Evolutionary conservation across 208 protist species (phyloP), one percentile per base, ranked within the genome.

Genomic region (Trypanosoma melophagium): DNA sequence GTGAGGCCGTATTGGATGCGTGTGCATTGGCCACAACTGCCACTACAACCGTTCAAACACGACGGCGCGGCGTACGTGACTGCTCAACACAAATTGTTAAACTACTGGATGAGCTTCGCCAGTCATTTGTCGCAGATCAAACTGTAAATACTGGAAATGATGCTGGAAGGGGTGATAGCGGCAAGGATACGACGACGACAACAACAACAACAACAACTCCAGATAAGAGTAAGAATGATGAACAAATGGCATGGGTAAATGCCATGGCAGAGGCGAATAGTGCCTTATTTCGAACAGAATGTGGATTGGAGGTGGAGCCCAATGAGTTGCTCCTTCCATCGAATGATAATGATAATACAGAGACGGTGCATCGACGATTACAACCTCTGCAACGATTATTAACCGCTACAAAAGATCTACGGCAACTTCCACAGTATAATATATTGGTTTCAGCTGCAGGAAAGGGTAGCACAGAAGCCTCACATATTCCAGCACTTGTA

Each of bases 401-500:
- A 16, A 45, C 71, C n/a, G 49, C 61, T 19, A 25, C 51, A 13
- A 60, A 65, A 4, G 67, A 68, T 3, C 1, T 67, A 16, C 73
- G 25, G 1, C 17, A 62, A 14, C 31, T 57, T 3, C 64, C 22
- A 19, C 54, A 41, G 38, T 60, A 68, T 25, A 61, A 60, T 45
- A 16, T 68, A 42, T 41, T 63, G 19, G 50, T 65, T 16, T 57
- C 56, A 12, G 38, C 19, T 21, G 14, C 66, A 41, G 12, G 51
- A 17, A 72, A 61, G 22, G 55, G 57, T 2, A 45, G 41, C 28
- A 17, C 22, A 9, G 19, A 17, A 19, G 55, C 56, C 5, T 24
- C 31, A 5, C 16, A 66, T 40, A 74, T 68, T 57, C 66, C 57
- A 44, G 66, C 74, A 7, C 40, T 81, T 12, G 69, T 80, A 10